Evolutionary conservation across 345 rosid species (phyloP).

Genomic region (Salix purpurea): DNA sequence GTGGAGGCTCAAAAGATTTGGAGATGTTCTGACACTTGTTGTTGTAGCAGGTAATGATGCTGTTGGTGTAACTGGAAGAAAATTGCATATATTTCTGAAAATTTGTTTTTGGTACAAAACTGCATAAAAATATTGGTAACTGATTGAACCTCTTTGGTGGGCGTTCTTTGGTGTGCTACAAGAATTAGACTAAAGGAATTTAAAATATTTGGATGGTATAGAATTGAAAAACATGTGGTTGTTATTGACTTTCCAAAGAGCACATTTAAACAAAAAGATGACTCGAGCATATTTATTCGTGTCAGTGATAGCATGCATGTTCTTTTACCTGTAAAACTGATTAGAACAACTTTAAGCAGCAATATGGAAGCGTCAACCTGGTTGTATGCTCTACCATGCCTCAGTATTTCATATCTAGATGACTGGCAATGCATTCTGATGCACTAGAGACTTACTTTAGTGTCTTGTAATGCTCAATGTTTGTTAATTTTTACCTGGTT

Average conservation of each 20-base stretch:
- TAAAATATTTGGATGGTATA: background rate
- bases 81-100: background rate
- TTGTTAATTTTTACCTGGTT: too few relatives aligned
- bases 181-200: background rate
- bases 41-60: conserved; percentile 66
- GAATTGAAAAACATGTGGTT: background rate
- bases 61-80: background rate
- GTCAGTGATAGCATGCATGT: background rate
- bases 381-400: background rate
- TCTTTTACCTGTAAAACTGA: background rate
- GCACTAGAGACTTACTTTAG: background rate
- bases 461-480: background rate
- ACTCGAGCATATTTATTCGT: background rate
- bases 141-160: background rate
- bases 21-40: conserved; percentile 77
- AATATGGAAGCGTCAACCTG: background rate
- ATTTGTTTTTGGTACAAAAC: background rate
- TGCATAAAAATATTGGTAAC: too few relatives aligned
- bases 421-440: background rate
- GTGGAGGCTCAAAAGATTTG: conserved; percentile 48
- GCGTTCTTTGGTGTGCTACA: background rate
- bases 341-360: background rate
- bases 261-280: background rate
- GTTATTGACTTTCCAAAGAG: background rate
- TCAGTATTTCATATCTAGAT: background rate